Conservation (phyloP, 1,139 yeast genomes). For the Geotrichum bryndzae region DNA sequence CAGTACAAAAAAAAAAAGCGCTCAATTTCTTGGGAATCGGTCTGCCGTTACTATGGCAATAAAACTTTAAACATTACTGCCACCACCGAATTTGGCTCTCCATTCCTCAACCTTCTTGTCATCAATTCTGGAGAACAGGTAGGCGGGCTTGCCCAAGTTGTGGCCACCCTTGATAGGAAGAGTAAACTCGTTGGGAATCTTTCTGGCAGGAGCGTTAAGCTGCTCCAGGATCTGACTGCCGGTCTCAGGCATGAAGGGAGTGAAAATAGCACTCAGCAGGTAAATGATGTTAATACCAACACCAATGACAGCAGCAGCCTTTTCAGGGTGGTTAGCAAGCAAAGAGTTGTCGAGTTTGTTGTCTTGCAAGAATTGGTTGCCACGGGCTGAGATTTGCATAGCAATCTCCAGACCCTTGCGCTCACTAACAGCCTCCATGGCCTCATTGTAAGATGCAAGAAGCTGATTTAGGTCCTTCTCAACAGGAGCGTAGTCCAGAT, state of each 20-base stretch:
- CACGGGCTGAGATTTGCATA: conserved; percentile 86
- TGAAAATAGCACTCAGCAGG: conserved; percentile 68
- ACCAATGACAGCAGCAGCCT: conserved; percentile 88
- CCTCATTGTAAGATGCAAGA: conserved; percentile 54
- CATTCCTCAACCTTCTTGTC: conserved; percentile 82
- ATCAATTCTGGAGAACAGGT: conserved; percentile 86
- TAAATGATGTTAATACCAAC: conserved; percentile 86
- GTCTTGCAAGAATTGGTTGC: conserved; percentile 91
- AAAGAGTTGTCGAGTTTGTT: conserved; percentile 87
- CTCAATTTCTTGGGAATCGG: neutral
- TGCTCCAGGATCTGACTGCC: conserved; percentile 63
- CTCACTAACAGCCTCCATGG: conserved; percentile 66
- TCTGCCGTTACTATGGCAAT: neutral
- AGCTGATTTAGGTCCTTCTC: conserved; percentile 55
- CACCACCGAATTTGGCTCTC: conserved; percentile 77
- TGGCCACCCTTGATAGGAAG: conserved; percentile 72
- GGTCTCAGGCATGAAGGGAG: conserved; percentile 90
- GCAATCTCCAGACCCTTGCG: conserved; percentile 88
- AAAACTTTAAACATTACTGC: conserved; percentile 4
- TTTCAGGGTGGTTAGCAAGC: conserved; percentile 67
- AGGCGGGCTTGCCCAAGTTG: conserved; percentile 84
- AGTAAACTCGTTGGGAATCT: conserved; percentile 71
- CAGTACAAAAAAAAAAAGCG: neutral
- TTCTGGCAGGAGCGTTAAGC: conserved; percentile 73
- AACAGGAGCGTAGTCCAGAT: conserved; percentile 44